These are phyloP conservation scores for Sporothrix schenckii DNA, from an alignment of 2,329 filamentous ascomycete species.

Conservation along the genomic window DNA sequence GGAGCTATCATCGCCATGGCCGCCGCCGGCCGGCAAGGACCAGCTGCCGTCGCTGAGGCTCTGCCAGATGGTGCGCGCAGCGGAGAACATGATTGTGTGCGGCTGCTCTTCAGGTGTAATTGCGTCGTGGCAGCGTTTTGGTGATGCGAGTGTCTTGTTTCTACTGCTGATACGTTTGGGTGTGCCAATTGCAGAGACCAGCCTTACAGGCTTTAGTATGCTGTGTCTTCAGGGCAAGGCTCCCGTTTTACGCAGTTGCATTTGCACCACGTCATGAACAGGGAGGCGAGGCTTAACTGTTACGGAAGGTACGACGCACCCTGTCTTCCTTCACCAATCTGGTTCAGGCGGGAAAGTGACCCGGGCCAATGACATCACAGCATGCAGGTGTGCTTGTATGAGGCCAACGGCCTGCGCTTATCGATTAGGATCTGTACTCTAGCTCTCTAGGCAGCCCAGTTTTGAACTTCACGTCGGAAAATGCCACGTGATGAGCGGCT, in stretches of 20 bases:
- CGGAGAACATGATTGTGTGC: background rate
- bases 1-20: background rate
- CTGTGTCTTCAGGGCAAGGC: background rate
- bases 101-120: background rate
- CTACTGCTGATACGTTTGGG: no score
- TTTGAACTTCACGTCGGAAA: background rate
- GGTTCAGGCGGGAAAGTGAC: slow-evolving; percentile 4
- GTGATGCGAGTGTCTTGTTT: no score
- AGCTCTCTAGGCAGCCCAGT: background rate
- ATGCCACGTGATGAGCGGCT: slow-evolving; percentile 19
- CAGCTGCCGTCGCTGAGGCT: slow-evolving; percentile 4
- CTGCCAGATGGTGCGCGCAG: slow-evolving; percentile 6
- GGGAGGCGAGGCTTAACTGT: background rate
- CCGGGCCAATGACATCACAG: slow-evolving; percentile 32
- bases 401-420: background rate
- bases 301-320: background rate
- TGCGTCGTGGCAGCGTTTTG: background rate
- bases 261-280: background rate
- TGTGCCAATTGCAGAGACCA: no score
- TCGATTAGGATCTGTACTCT: slow-evolving; percentile 6
- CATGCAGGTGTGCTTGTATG: background rate
- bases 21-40: background rate
- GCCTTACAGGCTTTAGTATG: background rate
- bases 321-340: background rate
- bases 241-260: background rate